Percentiles rank a stretch among this genome's conserved stretches.
These are phyloP conservation scores for Leishmania aethiopica DNA, from an alignment of 208 protist species.

Conservation along the genomic window DNA sequence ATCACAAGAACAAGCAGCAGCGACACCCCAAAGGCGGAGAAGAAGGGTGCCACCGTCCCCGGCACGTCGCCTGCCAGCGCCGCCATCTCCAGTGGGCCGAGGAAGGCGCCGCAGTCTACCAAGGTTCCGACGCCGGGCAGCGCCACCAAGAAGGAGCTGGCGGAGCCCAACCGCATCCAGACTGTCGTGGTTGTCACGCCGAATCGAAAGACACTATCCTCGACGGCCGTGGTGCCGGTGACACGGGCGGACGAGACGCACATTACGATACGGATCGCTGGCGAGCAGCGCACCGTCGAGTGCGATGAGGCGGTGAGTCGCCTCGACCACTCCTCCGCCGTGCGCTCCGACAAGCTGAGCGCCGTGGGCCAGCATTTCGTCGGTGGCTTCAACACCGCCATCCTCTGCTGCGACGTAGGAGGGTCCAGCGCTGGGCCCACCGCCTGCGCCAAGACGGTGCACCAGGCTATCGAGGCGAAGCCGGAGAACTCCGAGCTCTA, in stretches of 20 bases:
- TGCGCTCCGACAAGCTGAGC: slow-evolving; percentile 34
- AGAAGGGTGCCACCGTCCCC: neutral
- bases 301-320: slow-evolving; percentile 47
- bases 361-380: slow-evolving; percentile 31
- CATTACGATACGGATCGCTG: slow-evolving; percentile 12
- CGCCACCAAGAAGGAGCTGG: slow-evolving; percentile 7
- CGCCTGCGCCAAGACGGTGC: slow-evolving; percentile 30
- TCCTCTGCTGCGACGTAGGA: slow-evolving; percentile 48
- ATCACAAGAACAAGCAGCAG: slow-evolving; percentile 1
- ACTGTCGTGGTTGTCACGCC: slow-evolving; percentile 43
- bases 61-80: neutral
- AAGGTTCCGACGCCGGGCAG: slow-evolving; percentile 6
- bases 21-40: neutral
- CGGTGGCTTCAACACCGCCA: slow-evolving; percentile 41
- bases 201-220: slow-evolving; percentile 9
- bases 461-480: slow-evolving; percentile 23
- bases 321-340: slow-evolving; percentile 11
- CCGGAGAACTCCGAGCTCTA: slow-evolving; percentile 37
- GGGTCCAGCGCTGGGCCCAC: slow-evolving; percentile 34
- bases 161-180: slow-evolving; percentile 25
- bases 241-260: slow-evolving; percentile 29
- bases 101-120: neutral
- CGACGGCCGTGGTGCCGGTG: slow-evolving; percentile 10
- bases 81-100: neutral
- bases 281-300: slow-evolving; percentile 9